phyloP scores from a whole-genome alignment of 2,329 filamentous ascomycete species.

The Colletotrichum gigasporum region DNA sequence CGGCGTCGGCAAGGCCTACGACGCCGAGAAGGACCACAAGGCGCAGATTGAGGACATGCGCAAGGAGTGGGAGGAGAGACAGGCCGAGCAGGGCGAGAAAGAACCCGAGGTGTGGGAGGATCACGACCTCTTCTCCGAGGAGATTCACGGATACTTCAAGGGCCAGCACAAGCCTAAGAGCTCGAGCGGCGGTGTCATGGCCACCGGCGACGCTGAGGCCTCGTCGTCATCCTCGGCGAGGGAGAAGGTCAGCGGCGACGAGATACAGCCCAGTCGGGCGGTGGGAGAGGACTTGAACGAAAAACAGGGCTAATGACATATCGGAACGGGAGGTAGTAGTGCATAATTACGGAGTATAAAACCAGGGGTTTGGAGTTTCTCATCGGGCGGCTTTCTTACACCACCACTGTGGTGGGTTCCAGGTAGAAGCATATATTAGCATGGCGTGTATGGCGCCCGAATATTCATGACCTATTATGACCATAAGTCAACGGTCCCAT shows the following conservation, averaged over 20 bases:
- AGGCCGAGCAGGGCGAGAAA: slow-evolving; percentile 56
- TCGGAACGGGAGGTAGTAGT: neutral
- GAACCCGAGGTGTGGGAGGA: slow-evolving; percentile 58
- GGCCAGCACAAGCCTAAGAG: slow-evolving; percentile 29
- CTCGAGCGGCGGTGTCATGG: neutral
- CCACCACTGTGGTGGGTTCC: neutral
- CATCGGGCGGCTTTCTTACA: slow-evolving; percentile 1
- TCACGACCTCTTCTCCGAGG: slow-evolving; percentile 60
- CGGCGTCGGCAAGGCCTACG: slow-evolving; percentile 83
- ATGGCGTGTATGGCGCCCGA: slow-evolving; percentile 9
- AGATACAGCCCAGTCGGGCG: slow-evolving; percentile 16
- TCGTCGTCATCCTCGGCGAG: slow-evolving; percentile 18
- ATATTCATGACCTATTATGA: slow-evolving; percentile 17
- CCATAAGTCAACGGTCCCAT: neutral
- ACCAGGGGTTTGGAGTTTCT: slow-evolving; percentile 15
- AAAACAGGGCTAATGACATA: slow-evolving; percentile 21
- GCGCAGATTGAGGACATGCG: slow-evolving; percentile 86
- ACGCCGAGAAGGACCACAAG: slow-evolving; percentile 84
- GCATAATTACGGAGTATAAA: slow-evolving; percentile 25
- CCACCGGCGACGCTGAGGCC: neutral
- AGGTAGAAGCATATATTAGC: slow-evolving; percentile 15
- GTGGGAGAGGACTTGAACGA: slow-evolving; percentile 10
- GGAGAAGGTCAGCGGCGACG: slow-evolving; percentile 22
- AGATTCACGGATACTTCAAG: slow-evolving; percentile 66
- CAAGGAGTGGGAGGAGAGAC: slow-evolving; percentile 66